Evolutionary conservation across 305 asterid species (phyloP).

Genomic region (Caryopteris hybrid): DNA sequence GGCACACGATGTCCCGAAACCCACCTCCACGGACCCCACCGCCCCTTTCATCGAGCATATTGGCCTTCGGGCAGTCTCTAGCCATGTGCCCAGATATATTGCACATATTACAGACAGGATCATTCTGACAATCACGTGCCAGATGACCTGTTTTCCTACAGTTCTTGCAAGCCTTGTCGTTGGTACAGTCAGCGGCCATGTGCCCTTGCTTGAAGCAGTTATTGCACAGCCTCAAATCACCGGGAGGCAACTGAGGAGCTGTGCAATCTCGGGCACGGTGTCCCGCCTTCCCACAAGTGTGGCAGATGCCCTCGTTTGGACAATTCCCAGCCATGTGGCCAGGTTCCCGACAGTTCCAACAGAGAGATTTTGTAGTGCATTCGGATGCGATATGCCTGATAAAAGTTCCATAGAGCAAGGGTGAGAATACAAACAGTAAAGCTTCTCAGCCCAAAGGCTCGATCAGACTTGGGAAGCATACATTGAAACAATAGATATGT

Average conservation of each 20-base stretch:
- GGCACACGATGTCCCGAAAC: slow-evolving; percentile 60
- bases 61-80: slow-evolving; percentile 62
- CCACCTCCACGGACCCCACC: slow-evolving; percentile 48
- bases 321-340: slow-evolving; percentile 98
- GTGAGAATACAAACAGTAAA: not conserved
- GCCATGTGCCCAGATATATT: slow-evolving; percentile 86
- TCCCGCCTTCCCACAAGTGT: slow-evolving; percentile 94
- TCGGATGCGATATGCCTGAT: slow-evolving; percentile 88
- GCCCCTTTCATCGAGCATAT: slow-evolving; percentile 47
- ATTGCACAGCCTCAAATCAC: slow-evolving; percentile 93
- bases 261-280: slow-evolving; percentile 93
- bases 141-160: slow-evolving; percentile 94
- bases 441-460: too few species aligned
- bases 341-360: slow-evolving; percentile 99
- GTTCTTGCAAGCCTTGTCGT: slow-evolving; percentile 96
- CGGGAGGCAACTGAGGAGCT: slow-evolving; percentile 67
- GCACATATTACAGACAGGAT: slow-evolving; percentile 89
- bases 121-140: slow-evolving; percentile 84
- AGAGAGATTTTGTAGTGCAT: slow-evolving; percentile 79
- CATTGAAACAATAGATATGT: too few species aligned
- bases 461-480: too few species aligned
- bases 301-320: slow-evolving; percentile 95
- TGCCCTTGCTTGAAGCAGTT: slow-evolving; percentile 99
- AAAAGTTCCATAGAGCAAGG: not conserved
- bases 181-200: slow-evolving; percentile 81